phyloP scores from a whole-genome alignment of 805 yeast species.

The Zygoascus ofunaensis region DNA sequence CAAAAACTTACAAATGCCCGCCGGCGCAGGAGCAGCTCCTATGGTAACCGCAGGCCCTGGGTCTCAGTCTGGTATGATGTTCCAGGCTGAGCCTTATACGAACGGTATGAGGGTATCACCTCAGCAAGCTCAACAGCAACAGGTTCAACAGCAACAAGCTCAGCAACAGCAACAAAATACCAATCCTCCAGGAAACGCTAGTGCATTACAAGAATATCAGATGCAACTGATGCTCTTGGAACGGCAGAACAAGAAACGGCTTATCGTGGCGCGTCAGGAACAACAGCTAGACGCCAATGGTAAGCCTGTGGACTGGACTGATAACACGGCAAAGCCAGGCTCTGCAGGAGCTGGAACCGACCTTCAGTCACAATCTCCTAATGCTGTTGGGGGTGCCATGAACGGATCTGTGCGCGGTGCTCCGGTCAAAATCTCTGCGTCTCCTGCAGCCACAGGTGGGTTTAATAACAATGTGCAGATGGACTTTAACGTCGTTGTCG shows the following conservation, averaged over 20 bases:
- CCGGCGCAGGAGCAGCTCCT: conserved; percentile 5
- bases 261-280: conserved; percentile 34
- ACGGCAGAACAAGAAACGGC: conserved; percentile 61
- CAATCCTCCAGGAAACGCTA: conserved; percentile 28
- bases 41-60: background rate
- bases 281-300: conserved; percentile 22
- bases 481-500: conserved; percentile 26
- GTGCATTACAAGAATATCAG: conserved; percentile 74
- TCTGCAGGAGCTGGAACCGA: conserved; percentile 3
- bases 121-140: conserved; percentile 13
- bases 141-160: conserved; percentile 22
- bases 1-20: conserved; percentile 8
- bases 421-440: background rate
- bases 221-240: conserved; percentile 68
- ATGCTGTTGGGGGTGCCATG: background rate
- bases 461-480: conserved; percentile 13
- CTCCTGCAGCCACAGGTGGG: conserved; percentile 2
- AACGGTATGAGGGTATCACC: conserved; percentile 10
- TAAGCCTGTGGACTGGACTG: conserved; percentile 8
- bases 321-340: background rate
- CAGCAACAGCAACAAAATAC: conserved; percentile 13
- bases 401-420: background rate
- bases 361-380: background rate
- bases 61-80: conserved; percentile 11
- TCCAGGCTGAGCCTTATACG: conserved; percentile 17